Evolutionary conservation across 495 filamentous ascomycete genomes (phyloP).

Genomic region (Neurospora terricola): DNA sequence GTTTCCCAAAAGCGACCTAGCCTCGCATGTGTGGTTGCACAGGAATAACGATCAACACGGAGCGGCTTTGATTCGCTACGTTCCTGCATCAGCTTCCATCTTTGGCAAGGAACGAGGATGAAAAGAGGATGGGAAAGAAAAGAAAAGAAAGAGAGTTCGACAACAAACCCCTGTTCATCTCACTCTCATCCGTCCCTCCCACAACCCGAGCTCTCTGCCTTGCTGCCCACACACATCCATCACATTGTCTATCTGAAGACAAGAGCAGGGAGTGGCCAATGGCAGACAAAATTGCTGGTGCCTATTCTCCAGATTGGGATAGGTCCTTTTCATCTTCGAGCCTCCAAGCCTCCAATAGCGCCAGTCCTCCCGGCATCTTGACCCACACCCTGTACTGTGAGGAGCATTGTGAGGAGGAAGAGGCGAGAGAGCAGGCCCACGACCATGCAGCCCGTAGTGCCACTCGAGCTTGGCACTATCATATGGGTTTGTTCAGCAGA

Average conservation of each 20-base stretch:
- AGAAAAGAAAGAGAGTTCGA: not conserved
- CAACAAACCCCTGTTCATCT: not conserved
- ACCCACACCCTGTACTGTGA: not conserved
- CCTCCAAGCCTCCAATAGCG: not conserved
- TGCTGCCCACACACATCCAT: not conserved
- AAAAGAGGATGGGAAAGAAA: not conserved
- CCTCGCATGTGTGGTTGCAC: not conserved
- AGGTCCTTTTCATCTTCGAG: not conserved
- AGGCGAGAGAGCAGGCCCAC: not conserved
- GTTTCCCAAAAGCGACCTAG: not conserved
- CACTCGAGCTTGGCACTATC: not conserved
- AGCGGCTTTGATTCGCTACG: not conserved
- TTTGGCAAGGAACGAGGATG: not conserved
- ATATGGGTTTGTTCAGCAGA: not conserved
- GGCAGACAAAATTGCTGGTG: not conserved
- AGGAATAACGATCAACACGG: not conserved
- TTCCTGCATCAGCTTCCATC: not conserved
- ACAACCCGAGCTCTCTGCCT: not conserved
- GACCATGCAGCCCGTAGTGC: not conserved
- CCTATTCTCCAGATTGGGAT: not conserved
- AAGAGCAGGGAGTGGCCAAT: not conserved
- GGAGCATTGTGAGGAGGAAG: not conserved
- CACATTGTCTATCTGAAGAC: not conserved
- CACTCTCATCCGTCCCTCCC: not conserved
- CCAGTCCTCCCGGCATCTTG: not conserved